Evolutionary conservation across 208 protist genomes (phyloP), one percentile per base, ranked within the genome.

Genomic region (Leishmania tarentolae): DNA sequence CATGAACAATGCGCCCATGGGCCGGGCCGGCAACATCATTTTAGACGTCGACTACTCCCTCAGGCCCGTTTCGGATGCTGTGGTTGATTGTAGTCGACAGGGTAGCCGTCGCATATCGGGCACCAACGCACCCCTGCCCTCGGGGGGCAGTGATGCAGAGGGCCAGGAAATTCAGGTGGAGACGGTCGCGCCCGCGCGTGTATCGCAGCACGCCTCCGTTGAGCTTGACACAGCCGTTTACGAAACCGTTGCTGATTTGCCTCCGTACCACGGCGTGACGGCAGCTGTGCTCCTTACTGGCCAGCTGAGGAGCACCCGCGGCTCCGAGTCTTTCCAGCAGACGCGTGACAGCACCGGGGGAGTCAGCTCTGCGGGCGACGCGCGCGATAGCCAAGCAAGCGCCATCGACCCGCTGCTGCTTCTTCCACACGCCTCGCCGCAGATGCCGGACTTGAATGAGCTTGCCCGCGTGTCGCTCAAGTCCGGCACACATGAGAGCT

Each of bases 21-120:
- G 94, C 28, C 65, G 76, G n/a, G 83, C 80, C 5, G 94, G 94
- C 37, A 98, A 98, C 86, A 65, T 95, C 63, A 93, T 98, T 40
- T 89, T 98, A 42, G 94, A 96, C 66, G 86, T 96, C 24, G 94
- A 98, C 84, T 98, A 96, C 83, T 78, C 93, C 77, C 86, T 83
- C 63, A 57, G 69, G 50, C 84, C 80, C 15, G 72, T 82, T 68
- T 84, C 83, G 0, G 81, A 81, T 24, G 68, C 66, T 15, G 52
- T 76, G 31, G 75, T 56, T 35, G 75, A 66, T 37, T 66, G 63
- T n/a, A 82, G 81, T 37, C 50, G 61, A 2, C 56, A 66, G n/a
- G 72, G 75, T 15, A 75, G 56, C 50, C 44, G 46, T 37, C 50
- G 75, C 31, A 71, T 53, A 11, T 61, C 50, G 28, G 71, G 72